Base-by-base conservation (phyloP, 768 basidiomycete species). In the Lactarius akahatsu region DNA sequence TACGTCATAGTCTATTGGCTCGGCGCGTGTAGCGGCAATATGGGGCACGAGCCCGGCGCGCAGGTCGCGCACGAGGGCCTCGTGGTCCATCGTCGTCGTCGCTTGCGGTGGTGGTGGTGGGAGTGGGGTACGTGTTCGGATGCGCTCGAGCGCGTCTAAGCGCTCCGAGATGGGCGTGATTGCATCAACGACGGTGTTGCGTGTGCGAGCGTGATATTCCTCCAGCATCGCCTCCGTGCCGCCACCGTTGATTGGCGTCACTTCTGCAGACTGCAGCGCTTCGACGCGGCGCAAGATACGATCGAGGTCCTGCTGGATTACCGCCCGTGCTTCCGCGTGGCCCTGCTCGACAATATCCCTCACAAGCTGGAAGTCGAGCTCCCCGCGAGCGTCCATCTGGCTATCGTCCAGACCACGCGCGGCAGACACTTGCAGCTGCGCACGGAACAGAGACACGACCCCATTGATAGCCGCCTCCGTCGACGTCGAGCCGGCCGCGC, bases 321-420 rank as follows among this genome's bases (percentile, higher is more conserved):
- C 71, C 2, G 80, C 77, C 1, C 86, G 76, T n/a, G 86, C 76
- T 65, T 90, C 85, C 45, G 82, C 79, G 41, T 91, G 86, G 15
- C 86, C 84, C 70, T 89, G 83, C 68, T 90, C 85, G 26, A 94
- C 79, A 43, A 86, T 79, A 66, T 86, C 85, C 72, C 83, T 88
- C 72, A 94, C 82, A 67, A 91, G 78, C 72, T 91, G 88, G 73
- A 91, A 86, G 76, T 93, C 91, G 30, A 92, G 76, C 69, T 93
- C 91, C 23, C 88, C 90, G 36, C 85, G 84, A 28, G 88, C 90
- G 71, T 91, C 89, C 77, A 85, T 78, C 71, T 84, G 86, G 66
- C 82, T 83, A 63, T 88, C 86, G 26, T 90, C 87, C 58, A 82
- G 67, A 23, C 82, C 81, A 55, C 82, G 81, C 8, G 79, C 78